A percentile compares a stretch with the other conserved stretches of the same genome.
phyloP scores from a whole-genome alignment of 2,329 filamentous ascomycete genomes.

The Dendryphion nanum region DNA sequence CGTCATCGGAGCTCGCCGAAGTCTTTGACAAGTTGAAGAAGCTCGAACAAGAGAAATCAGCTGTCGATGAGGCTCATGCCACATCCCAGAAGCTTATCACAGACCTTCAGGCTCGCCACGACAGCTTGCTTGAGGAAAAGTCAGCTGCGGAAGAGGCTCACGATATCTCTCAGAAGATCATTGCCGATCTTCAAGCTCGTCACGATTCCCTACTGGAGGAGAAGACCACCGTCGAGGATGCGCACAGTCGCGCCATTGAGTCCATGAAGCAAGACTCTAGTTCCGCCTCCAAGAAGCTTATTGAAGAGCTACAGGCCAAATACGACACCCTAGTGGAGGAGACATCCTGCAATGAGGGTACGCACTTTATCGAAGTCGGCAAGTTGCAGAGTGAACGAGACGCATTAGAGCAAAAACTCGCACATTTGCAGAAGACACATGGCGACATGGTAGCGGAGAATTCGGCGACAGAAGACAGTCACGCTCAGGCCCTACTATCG shows the following conservation, averaged over 20 bases:
- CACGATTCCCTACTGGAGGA: slow-evolving; percentile 29
- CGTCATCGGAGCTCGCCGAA: slow-evolving; percentile 3
- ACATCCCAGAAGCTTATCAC: slow-evolving; percentile 13
- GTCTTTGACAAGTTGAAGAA: slow-evolving; percentile 14
- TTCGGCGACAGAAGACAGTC: slow-evolving; percentile 15
- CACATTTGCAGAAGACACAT: slow-evolving; percentile 22
- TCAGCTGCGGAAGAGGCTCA: slow-evolving; percentile 16
- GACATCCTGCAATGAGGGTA: slow-evolving; percentile 13
- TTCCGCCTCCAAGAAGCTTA: slow-evolving; percentile 21
- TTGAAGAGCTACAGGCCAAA: slow-evolving; percentile 25
- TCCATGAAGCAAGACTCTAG: slow-evolving; percentile 31
- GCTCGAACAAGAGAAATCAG: slow-evolving; percentile 17
- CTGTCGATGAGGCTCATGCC: slow-evolving; percentile 13
- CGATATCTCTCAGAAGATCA: slow-evolving; percentile 18
- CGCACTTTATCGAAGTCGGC: slow-evolving; percentile 19
- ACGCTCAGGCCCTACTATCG: slow-evolving; percentile 21
- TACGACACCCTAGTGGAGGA: slow-evolving; percentile 17
- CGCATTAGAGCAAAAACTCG: slow-evolving; percentile 16
- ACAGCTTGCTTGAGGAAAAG: slow-evolving; percentile 17
- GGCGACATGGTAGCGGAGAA: slow-evolving; percentile 15
- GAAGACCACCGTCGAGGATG: slow-evolving; percentile 28
- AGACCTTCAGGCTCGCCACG: slow-evolving; percentile 18
- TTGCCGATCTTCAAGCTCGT: slow-evolving; percentile 30
- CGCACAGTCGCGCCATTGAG: slow-evolving; percentile 27
- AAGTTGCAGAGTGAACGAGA: slow-evolving; percentile 17